Conservation (phyloP, 2,329 filamentous ascomycete species). For the Zasmidium citrigriseum region DNA sequence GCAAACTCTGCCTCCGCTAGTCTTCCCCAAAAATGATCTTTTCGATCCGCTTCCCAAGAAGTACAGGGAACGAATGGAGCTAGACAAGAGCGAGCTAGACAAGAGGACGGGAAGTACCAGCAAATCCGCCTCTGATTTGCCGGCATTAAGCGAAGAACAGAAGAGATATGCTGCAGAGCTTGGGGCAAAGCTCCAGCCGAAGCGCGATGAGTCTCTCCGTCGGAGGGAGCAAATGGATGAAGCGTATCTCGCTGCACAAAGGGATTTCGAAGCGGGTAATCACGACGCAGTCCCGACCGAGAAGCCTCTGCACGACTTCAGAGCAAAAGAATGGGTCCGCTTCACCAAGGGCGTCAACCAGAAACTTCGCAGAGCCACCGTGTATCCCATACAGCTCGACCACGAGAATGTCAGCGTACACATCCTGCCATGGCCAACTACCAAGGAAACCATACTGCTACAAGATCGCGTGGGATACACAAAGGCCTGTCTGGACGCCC, state of each 20-base stretch:
- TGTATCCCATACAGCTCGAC: not conserved
- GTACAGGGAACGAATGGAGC: too few relatives aligned
- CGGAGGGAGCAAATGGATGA: not conserved
- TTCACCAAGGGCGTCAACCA: not conserved
- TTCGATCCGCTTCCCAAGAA: too few relatives aligned
- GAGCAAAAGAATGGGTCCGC: not conserved
- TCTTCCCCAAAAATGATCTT: too few relatives aligned
- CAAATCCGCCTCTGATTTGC: too few relatives aligned
- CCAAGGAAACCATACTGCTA: not conserved
- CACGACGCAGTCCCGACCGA: not conserved
- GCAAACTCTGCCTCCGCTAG: too few relatives aligned
- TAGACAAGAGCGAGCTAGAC: too few relatives aligned
- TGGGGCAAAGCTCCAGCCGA: too few relatives aligned
- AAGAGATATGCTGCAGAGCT: too few relatives aligned
- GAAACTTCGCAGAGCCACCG: not conserved
- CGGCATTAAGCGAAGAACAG: too few relatives aligned
- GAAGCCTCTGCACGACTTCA: not conserved
- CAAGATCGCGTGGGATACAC: not conserved
- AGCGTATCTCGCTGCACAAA: not conserved
- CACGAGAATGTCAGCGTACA: not conserved
- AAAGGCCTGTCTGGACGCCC: not conserved
- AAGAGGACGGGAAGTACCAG: too few relatives aligned
- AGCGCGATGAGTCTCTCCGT: too few relatives aligned
- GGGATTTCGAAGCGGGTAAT: not conserved
- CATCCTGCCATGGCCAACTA: not conserved